Conservation (phyloP, 176 grass and related monocot genomes). For the Rhynchospora breviuscula region DNA sequence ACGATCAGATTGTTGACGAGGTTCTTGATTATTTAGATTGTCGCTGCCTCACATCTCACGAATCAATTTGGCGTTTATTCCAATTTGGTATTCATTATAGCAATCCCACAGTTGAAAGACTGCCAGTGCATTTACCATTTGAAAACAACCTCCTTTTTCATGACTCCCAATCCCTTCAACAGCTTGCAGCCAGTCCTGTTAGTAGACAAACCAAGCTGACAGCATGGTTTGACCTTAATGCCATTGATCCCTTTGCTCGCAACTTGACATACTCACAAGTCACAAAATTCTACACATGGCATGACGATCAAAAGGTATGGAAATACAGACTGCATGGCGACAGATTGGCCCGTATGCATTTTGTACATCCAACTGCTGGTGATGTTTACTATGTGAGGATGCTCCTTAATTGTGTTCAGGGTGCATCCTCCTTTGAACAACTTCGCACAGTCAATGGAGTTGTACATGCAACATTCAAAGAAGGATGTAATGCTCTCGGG, state of each 20-base stretch:
- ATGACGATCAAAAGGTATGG: neutral
- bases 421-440: slow-evolving; percentile 17
- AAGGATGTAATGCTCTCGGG: slow-evolving; percentile 22
- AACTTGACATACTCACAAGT: slow-evolving; percentile 28
- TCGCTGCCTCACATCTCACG: slow-evolving; percentile 28
- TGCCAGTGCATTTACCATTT: slow-evolving; percentile 10
- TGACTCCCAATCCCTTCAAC: neutral
- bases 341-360: slow-evolving; percentile 19
- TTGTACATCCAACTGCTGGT: slow-evolving; percentile 3
- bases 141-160: neutral
- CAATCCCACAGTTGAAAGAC: slow-evolving; percentile 13
- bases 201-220: neutral
- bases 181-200: neutral
- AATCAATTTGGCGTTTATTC: slow-evolving; percentile 35
- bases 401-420: slow-evolving; percentile 19
- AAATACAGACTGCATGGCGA: neutral
- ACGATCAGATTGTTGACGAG: slow-evolving; percentile 7
- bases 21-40: slow-evolving; percentile 30
- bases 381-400: slow-evolving; percentile 24
- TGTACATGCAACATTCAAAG: slow-evolving; percentile 23
- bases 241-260: neutral
- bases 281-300: slow-evolving; percentile 25
- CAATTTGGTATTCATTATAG: slow-evolving; percentile 18
- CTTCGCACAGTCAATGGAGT: neutral
- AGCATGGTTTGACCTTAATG: slow-evolving; percentile 27